These are phyloP conservation scores for Populus ilicifolia DNA, from an alignment of 345 rosid genomes.

Conservation along the genomic window DNA sequence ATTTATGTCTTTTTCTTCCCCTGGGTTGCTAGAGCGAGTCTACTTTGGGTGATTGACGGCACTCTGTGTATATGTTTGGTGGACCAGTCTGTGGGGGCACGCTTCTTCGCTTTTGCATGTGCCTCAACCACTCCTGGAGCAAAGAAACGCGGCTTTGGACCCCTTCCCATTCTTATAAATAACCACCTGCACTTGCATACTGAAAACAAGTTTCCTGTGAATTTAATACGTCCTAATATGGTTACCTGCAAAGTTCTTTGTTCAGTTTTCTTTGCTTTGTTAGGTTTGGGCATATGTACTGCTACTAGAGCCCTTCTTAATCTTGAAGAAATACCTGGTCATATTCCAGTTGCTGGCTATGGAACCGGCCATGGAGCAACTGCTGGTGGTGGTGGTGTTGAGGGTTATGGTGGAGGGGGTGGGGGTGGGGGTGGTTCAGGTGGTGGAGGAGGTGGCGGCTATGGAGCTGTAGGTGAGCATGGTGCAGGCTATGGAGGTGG, in stretches of 20 bases:
- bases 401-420: conserved; percentile 17
- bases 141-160: conserved; percentile 9
- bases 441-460: conserved; percentile 1
- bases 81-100: conserved; percentile 13
- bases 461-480: conserved; percentile 20
- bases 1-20: background rate
- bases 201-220: background rate
- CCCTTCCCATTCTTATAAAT: conserved; percentile 32
- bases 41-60: background rate
- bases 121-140: conserved; percentile 4
- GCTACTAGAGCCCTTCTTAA: conserved; percentile 39
- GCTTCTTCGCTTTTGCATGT: conserved; percentile 18
- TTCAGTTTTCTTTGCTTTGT: conserved; percentile 26
- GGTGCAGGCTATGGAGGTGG: conserved; percentile 32
- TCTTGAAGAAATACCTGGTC: conserved; percentile 23
- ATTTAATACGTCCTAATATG: conserved; percentile 21
- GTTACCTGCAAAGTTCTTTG: conserved; percentile 14
- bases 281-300: conserved; percentile 37
- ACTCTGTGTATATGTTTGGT: background rate
- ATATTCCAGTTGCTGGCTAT: conserved; percentile 1
- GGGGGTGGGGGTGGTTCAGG: conserved; percentile 24
- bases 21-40: background rate
- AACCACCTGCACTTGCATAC: conserved; percentile 12
- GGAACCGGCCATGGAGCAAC: conserved; percentile 20
- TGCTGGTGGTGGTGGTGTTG: conserved; percentile 21